These are phyloP conservation scores for Porcisia deanei DNA, from an alignment of 208 protist genomes.

Conservation along the genomic window DNA sequence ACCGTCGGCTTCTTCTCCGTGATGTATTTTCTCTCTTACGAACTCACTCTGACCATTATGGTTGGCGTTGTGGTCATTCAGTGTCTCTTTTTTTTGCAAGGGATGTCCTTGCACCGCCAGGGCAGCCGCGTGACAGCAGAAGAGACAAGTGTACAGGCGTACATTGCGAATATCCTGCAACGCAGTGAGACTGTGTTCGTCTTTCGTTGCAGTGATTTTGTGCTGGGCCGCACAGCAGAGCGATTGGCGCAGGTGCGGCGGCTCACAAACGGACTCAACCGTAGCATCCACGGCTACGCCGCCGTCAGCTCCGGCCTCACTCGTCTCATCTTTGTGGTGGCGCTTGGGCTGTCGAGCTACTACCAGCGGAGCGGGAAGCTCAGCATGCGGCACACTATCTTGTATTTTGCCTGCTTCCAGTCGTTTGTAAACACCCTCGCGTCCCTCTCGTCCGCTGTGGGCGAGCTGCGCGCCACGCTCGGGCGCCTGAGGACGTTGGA, in stretches of 20 bases:
- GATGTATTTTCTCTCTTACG: slow-evolving; percentile 61
- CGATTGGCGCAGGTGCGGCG: slow-evolving; percentile 26
- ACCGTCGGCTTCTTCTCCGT: slow-evolving; percentile 30
- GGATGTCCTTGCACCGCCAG: slow-evolving; percentile 29
- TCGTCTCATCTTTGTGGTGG: slow-evolving; percentile 65
- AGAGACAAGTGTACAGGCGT: slow-evolving; percentile 50
- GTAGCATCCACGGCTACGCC: slow-evolving; percentile 65
- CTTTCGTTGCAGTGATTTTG: slow-evolving; percentile 55
- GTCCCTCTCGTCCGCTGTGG: slow-evolving; percentile 40
- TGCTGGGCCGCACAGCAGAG: slow-evolving; percentile 38
- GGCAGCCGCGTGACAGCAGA: slow-evolving; percentile 36
- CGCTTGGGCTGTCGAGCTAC: slow-evolving; percentile 61
- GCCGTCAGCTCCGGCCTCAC: slow-evolving; percentile 55
- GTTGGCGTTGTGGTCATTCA: slow-evolving; percentile 46
- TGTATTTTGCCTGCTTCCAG: slow-evolving; percentile 77
- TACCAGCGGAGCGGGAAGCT: slow-evolving; percentile 54
- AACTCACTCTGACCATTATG: slow-evolving; percentile 53
- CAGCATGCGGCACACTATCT: slow-evolving; percentile 54
- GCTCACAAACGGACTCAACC: slow-evolving; percentile 40
- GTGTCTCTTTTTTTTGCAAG: slow-evolving; percentile 48
- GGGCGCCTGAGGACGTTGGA: slow-evolving; percentile 53
- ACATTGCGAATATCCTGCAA: slow-evolving; percentile 61
- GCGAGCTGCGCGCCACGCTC: slow-evolving; percentile 38
- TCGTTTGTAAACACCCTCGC: slow-evolving; percentile 52
- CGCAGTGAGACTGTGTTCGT: slow-evolving; percentile 69